phyloP scores from a whole-genome alignment of 2,329 filamentous ascomycete species.

The Aspergillus pseudoterreus region DNA sequence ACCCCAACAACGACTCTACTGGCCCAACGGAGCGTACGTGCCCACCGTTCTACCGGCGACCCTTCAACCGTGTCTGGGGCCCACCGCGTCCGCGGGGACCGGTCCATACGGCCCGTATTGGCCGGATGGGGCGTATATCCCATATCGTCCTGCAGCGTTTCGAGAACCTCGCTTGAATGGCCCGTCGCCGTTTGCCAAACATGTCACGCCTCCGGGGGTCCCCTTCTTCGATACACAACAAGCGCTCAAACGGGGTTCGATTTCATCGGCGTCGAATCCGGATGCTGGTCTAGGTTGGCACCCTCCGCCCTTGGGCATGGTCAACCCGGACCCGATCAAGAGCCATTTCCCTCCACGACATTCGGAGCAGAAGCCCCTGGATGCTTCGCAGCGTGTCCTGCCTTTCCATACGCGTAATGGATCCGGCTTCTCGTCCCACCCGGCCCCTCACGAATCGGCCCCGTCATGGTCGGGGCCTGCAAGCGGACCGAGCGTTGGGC shows the following conservation, averaged over 20 bases:
- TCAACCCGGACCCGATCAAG: conserved; percentile 30
- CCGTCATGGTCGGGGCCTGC: conserved; percentile 23
- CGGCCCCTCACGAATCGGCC: conserved; percentile 19
- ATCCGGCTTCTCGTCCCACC: conserved; percentile 18
- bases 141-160: conserved; percentile 57
- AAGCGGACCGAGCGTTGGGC: conserved; percentile 13
- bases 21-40: conserved; percentile 48
- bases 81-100: conserved; percentile 55
- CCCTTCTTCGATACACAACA: conserved; percentile 30
- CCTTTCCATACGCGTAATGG: conserved; percentile 25
- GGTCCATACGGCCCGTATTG: conserved; percentile 61
- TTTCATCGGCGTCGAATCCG: conserved; percentile 22
- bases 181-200: conserved; percentile 21
- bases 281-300: conserved; percentile 32
- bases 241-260: conserved; percentile 23
- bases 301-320: conserved; percentile 22
- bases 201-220: conserved; percentile 16
- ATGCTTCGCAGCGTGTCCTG: conserved; percentile 22
- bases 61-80: conserved; percentile 55
- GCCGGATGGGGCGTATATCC: conserved; percentile 60
- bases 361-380: conserved; percentile 30
- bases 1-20: conserved; percentile 37
- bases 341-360: conserved; percentile 37
- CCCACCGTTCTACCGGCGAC: conserved; percentile 59
- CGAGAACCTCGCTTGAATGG: conserved; percentile 49